Evolutionary conservation across 179 eudicot species (phyloP), one percentile per base, ranked within the genome.

Genomic region (Monotropa hypopitys): DNA sequence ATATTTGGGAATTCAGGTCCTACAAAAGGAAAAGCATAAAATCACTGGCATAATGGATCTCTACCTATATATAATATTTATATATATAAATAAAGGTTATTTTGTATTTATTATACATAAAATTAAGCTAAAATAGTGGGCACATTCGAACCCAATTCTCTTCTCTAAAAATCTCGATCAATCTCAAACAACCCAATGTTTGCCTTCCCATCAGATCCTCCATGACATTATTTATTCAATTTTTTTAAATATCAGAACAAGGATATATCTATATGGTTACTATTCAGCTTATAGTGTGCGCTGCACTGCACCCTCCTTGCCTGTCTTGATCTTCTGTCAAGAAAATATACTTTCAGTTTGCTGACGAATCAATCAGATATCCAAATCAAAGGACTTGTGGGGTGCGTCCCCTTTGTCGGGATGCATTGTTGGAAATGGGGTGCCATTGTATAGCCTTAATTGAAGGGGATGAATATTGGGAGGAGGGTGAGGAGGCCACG

Each of bases 381-480:
- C 84, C n/a, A 84, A 79, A 66, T 83, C 88, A 70, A 84, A 80
- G 45, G 88, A 78, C 88, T 53, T 72, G 32, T 70, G 80, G 72
- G 88, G 80, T 5, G 84, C 74, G 79, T 88, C 87, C 71, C 84
- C 88, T 77, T 81, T 84, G 21, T 76, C 57, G 21, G 74, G 10
- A 16, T 49, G 73, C 8, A 42, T 11, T 12, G 61, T 3, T 3
- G 73, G 76, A 5, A 47, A 50, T 30, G 76, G 76, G 61, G 35
- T 26, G 75, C 78, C 67, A 46, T 67, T 80, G 74, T 84, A 72
- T 23, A 80, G 84, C 74, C 86, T 81, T 42, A 83, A 49, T 69
- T 83, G 86, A 15, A 73, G 82, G 16, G 84, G 66, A 16, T 73
- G 76, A 40, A 42, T 49, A 30, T 83, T 30, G 33, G 80, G 57